Percentiles rank a stretch among this genome's conserved stretches.
These are phyloP conservation scores for Phtheirospermum japonicum DNA, from an alignment of 257 asterid genomes.

Conservation along the genomic window DNA sequence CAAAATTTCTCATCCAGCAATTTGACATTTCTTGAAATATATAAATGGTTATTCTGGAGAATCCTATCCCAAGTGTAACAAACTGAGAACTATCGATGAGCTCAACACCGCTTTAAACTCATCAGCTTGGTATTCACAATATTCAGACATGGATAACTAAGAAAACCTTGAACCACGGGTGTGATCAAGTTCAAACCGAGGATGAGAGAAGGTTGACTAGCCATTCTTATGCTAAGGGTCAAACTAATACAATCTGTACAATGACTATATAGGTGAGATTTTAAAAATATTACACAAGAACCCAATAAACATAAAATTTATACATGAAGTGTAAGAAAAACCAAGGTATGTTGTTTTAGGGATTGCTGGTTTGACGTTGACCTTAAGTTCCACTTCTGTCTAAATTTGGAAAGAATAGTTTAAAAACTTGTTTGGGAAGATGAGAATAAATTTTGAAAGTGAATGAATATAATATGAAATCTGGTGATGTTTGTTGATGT, in stretches of 20 bases:
- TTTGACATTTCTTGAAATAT: conserved; percentile 5
- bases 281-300: not conserved
- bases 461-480: not conserved
- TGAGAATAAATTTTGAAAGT: not conserved
- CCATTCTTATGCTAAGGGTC: not conserved
- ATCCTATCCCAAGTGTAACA: conserved; percentile 7
- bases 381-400: not conserved
- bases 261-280: not conserved
- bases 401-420: not conserved
- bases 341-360: not conserved
- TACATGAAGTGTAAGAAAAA: conserved; percentile 3
- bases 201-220: conserved; percentile 6
- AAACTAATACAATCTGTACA: not conserved
- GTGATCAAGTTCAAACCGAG: not conserved
- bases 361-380: not conserved
- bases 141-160: not conserved
- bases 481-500: not conserved
- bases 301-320: not conserved
- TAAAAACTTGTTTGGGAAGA: not conserved
- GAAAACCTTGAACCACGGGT: not conserved
- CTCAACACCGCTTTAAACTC: not conserved
- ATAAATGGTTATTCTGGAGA: not conserved
- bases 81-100: conserved; percentile 4
- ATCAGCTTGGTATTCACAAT: not conserved
- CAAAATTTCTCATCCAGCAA: conserved; percentile 10